phyloP scores from a whole-genome alignment of 768 basidiomycete genomes.

The Termitomyces sp. region DNA sequence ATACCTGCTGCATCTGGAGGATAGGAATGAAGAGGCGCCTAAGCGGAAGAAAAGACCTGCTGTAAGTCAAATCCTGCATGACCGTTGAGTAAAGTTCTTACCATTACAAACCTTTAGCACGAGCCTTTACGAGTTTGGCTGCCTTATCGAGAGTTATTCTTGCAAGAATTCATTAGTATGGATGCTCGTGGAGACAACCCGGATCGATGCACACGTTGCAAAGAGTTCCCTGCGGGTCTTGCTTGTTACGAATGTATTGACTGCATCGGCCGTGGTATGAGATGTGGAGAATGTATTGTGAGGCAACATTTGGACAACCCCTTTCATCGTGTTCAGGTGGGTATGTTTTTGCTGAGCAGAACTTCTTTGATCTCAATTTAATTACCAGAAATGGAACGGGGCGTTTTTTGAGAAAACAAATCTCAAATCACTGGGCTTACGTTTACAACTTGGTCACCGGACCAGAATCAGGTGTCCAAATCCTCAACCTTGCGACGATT shows the following conservation, averaged over 20 bases:
- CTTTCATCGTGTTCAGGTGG: constrained; percentile 5
- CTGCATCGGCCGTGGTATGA: constrained; percentile 2
- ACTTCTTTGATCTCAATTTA: too few species aligned
- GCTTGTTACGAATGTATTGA: constrained; percentile 2
- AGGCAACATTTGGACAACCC: not conserved
- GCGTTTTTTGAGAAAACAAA: not conserved
- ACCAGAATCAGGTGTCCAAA: not conserved
- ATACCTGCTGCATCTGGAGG: not conserved
- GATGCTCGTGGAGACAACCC: not conserved
- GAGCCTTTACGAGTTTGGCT: constrained; percentile 4
- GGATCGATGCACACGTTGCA: not conserved
- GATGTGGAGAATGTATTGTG: not conserved
- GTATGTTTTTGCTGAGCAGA: not conserved
- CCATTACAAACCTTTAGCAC: not conserved
- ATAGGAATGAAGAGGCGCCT: not conserved
- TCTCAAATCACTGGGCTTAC: not conserved
- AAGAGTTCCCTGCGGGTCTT: not conserved
- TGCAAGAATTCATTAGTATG: constrained; percentile 5
- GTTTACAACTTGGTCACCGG: too few species aligned
- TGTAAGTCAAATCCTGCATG: not conserved
- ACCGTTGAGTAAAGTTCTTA: not conserved
- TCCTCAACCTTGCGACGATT: constrained; percentile 10
- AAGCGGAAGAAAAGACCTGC: not conserved
- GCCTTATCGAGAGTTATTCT: not conserved
- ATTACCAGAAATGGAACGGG: not conserved